Base-by-base conservation (phyloP, 768 basidiomycete species). In the Lactarius hatsudake region DNA sequence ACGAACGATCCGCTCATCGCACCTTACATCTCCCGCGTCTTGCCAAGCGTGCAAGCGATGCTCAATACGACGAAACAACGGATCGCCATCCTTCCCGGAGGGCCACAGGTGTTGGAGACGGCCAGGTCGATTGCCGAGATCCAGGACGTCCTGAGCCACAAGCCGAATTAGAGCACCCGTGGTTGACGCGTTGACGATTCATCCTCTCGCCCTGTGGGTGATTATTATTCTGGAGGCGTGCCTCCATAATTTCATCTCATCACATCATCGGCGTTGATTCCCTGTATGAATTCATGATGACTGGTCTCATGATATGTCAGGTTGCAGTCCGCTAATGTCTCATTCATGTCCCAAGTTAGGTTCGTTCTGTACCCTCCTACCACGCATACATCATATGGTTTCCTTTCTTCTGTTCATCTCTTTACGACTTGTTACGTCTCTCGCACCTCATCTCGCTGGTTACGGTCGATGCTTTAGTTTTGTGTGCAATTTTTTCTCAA, bases 21-120 rank as follows among this genome's bases (percentile, higher is more conserved):
- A 26, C 88, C 91, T 63, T 94, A 93, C 76, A 86, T 90, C 62
- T 86, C 88, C 26, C 88, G 91, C 59, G 91, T 94, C 45, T 80
- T 94, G 57, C 90, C 90, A 34, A 90, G 84, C 70, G 90, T 93
- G 59, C 90, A 91, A 75, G 82, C 84, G 63, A 87, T 86, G 75
- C 79, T 94, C 65, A 87, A 89, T 72, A 86, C 86, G 59, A 91
- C 89, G 65, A 91, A 91, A 76, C 90, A 92, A 74, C 87, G 91
- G 56, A 82, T 93, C 40, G 82, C 85, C 15, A 88, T 93, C 71
- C 83, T 93, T 71, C 91, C 91, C 67, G 88, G 88, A 71, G 86
- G 86, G 62, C 81, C 88, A 48, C 84, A 84, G 36, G 81, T 86
- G 61, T 78, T 86, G 65, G 92, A 93, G 61, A 86, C 87, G 40